Percentiles rank a stretch among this genome's conserved stretches.
Conservation (phyloP, 768 basidiomycete species). For the Tulasnella sp. region DNA sequence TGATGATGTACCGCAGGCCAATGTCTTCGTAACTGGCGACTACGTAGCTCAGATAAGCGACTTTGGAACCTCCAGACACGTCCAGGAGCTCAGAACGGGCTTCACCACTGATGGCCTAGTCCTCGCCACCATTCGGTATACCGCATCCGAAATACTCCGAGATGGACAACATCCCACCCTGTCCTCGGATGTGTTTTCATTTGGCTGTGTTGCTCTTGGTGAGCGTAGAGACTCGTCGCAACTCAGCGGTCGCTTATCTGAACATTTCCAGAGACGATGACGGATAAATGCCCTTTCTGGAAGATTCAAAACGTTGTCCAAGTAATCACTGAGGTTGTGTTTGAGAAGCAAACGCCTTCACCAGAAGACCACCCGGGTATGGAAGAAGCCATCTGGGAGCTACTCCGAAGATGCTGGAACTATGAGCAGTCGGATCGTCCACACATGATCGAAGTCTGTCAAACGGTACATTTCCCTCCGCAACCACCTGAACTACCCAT, state of each 20-base stretch:
- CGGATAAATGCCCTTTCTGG: background rate
- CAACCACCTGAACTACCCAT: background rate
- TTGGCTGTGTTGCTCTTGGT: conserved; percentile 9
- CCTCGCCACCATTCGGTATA: background rate
- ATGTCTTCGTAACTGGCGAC: background rate
- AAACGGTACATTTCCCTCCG: background rate
- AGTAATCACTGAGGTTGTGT: background rate
- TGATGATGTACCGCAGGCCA: background rate
- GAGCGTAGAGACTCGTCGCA: background rate
- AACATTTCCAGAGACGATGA: background rate
- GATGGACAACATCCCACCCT: background rate
- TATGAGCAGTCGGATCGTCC: background rate
- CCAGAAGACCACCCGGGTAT: background rate
- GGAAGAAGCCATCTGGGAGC: background rate
- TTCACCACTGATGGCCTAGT: background rate
- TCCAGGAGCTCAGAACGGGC: background rate
- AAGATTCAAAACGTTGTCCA: background rate
- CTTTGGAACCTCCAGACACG: background rate
- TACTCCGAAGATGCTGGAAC: background rate
- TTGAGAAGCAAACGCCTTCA: background rate
- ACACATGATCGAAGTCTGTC: background rate
- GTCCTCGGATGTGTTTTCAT: background rate
- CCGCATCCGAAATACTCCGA: background rate
- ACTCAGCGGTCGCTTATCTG: background rate
- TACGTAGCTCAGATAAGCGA: background rate